A percentile compares a stretch with the other conserved stretches of the same genome.
phyloP scores from a whole-genome alignment of 371 early-diverging fungal genomes.

The Amoeboradix gromovi region DNA sequence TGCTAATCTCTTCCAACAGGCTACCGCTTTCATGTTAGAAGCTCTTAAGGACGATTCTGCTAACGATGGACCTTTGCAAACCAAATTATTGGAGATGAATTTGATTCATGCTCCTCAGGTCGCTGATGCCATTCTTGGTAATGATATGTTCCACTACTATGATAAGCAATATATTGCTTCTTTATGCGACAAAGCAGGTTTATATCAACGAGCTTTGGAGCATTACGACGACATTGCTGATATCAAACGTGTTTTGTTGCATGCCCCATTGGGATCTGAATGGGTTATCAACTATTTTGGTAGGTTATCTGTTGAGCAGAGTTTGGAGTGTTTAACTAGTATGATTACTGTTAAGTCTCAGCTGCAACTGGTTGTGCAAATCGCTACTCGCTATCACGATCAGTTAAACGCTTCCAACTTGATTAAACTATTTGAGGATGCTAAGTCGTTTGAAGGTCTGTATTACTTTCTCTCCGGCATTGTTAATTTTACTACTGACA shows the following conservation, averaged over 20 bases:
- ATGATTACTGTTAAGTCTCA: constrained; percentile 81
- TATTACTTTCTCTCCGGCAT: constrained; percentile 77
- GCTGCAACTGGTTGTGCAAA: constrained; percentile 70
- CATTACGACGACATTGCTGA: constrained; percentile 79
- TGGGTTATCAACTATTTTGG: constrained; percentile 76
- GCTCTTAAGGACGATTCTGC: constrained; percentile 66
- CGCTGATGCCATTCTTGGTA: constrained; percentile 85
- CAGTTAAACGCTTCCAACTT: constrained; percentile 55
- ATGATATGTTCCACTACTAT: constrained; percentile 74
- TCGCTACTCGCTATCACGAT: constrained; percentile 81
- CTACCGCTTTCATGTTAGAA: constrained; percentile 77
- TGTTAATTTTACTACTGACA: constrained; percentile 73
- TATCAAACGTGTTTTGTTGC: constrained; percentile 78
- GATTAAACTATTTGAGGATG: constrained; percentile 60
- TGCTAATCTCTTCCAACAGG: constrained; percentile 78
- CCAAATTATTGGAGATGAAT: constrained; percentile 86
- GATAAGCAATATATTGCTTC: constrained; percentile 61
- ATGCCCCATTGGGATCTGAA: constrained; percentile 28
- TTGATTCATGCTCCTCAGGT: constrained; percentile 83
- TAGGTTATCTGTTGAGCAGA: constrained; percentile 64
- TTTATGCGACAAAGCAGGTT: constrained; percentile 83
- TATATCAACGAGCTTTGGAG: constrained; percentile 82
- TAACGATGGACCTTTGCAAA: constrained; percentile 67
- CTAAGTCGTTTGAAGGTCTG: constrained; percentile 68
- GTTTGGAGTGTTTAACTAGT: constrained; percentile 63